These are phyloP conservation scores for Trifolium repens DNA, from an alignment of 306 rosid genomes.

Conservation along the genomic window DNA sequence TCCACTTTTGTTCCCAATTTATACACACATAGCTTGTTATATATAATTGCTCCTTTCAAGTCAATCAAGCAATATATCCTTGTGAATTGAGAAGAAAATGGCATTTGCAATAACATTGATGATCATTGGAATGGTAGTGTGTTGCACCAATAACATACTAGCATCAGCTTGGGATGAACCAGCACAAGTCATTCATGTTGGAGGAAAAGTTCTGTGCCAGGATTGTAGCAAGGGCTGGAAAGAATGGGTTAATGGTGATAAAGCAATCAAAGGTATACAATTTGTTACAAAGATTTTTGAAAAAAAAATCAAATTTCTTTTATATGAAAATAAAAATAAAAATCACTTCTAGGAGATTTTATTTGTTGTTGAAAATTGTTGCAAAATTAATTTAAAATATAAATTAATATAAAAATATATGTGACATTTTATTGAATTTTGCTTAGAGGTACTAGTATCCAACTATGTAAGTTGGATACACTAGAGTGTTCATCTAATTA, in stretches of 20 bases:
- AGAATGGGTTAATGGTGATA: conserved; percentile 65
- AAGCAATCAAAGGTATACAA: conserved; percentile 52
- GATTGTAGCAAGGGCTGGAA: conserved; percentile 83
- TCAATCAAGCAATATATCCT: conserved; percentile 6
- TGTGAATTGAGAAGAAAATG: conserved; percentile 36
- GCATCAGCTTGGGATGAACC: conserved; percentile 42
- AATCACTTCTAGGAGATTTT: too few species aligned
- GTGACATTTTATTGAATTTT: too few species aligned
- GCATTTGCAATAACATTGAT: conserved; percentile 34
- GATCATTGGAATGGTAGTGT: conserved; percentile 47
- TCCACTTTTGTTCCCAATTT: conserved; percentile 38
- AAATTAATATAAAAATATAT: too few species aligned
- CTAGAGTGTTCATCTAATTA: too few species aligned
- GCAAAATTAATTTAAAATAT: too few species aligned
- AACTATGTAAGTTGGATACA: too few species aligned
- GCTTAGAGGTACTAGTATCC: too few species aligned
- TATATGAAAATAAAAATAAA: too few species aligned
- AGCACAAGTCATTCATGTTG: conserved; percentile 50
- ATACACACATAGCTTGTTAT: background rate
- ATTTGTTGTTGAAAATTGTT: too few species aligned
- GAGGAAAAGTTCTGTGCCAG: conserved; percentile 84
- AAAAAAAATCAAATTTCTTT: too few species aligned
- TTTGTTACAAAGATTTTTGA: background rate
- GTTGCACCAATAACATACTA: conserved; percentile 41
- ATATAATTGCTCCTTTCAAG: conserved; percentile 32